Evolutionary conservation across 306 rosid genomes (phyloP), one percentile per base, ranked within the genome.

Genomic region (Castanea crenata): DNA sequence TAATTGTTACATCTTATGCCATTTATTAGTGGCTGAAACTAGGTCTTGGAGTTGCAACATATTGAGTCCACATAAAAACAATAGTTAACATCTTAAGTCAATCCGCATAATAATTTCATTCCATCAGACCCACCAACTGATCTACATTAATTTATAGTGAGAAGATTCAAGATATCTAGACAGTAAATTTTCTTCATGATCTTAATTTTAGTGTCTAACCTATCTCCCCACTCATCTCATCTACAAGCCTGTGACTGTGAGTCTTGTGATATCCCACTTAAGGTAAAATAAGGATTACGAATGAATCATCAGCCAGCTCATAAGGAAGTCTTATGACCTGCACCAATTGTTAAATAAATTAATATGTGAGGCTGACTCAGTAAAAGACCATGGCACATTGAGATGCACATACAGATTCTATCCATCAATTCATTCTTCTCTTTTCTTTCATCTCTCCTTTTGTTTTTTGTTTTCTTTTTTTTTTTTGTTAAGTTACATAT

Each of bases 81-180:
- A 44, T 35, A 15, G 69, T 69, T 62, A 35, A 18, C 13, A 74
- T 31, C 62, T 71, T 12, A 71, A 59, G 49, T 35, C 58, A 69
- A 74, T 51, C 65, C 77, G 29, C 32, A 70, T 21, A 52, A 23
- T 55, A 14, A 76, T 57, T 75, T 72, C 74, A 77, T 75, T 25
- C 12, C 14, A 11, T 63, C 20, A 63, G 65, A 51, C 35, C 69
- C 65, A 32, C 57, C 65, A 62, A 64, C 62, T 27, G 31, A 78
- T 35, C 62, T 14, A 69, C 72, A 35, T 35, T 19, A 19, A 15
- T 19, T 35, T 34, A 68, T 35, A 10, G 72, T 2, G 5, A n/a
- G 72, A 68, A 68, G 54, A 68, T 8, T 10, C 12, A 49, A 49
- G 54, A 49, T 49, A 3, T 12, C 54, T 49, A 49, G 16, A 49